Base-by-base conservation (phyloP, 257 asterid genomes). In the Ajuga chamaepitys region DNA sequence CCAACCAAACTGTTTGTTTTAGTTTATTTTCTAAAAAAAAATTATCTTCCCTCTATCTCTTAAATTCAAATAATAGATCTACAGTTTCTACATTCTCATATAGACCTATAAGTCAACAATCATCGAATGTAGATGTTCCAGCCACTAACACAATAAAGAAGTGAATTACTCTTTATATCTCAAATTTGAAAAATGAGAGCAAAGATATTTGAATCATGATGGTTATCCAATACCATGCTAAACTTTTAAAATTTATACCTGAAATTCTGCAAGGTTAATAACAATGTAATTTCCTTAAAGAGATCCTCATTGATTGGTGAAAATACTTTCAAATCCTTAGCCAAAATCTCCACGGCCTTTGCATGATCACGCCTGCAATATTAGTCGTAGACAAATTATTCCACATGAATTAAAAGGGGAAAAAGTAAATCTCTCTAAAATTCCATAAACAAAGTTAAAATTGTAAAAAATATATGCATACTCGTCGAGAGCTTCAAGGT, bases 401-500 rank as follows among this genome's bases (percentile, higher is more conserved):
- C 28, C 38, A 47, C 41, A 13, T 0, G 20, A 14, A 35, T 25
- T 30, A 0, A 24, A 9, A 12, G 10, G 37, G 11, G 6, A 4
- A 9, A 9, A 44, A 48, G 48, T 25, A 2, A 47, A 18, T 1
- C 3, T n/a, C n/a, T n/a, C n/a, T n/a, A n/a, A n/a, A n/a, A n/a
- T n/a, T n/a, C n/a, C n/a, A n/a, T n/a, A n/a, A n/a, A n/a, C n/a
- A n/a, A n/a, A n/a, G n/a, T n/a, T n/a, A n/a, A n/a, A n/a, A n/a
- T n/a, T n/a, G n/a, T n/a, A n/a, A n/a, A n/a, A n/a, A 32, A 21
- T 41, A 4, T 44, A 51, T 12, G 10, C 73, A 37, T 73, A 85
- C 93, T 66, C 79, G 52, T 87, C 82, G 1, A 85, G 82, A 20
- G 93, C 87, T 77, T 87, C 95, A 11, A 87, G 78, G 66, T 77